Evolutionary conservation across 768 basidiomycete species (phyloP), one percentile per base, ranked within the genome.

Genomic region (Trametes coccinea): DNA sequence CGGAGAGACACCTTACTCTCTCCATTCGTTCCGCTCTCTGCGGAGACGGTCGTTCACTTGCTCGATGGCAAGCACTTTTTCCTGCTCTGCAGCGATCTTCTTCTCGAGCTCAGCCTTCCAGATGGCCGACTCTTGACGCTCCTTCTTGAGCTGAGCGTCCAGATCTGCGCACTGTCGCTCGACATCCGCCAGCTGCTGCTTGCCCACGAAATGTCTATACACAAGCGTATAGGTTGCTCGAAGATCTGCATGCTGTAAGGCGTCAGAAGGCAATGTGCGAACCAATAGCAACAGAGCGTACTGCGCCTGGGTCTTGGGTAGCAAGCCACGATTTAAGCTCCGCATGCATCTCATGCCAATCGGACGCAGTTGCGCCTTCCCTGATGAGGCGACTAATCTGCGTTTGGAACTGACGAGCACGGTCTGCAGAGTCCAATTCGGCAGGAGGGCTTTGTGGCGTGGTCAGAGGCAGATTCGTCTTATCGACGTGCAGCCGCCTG

Each of bases 401-500:
- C 53, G 80, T 75, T 53, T 85, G 82, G 5, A 90, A 74, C n/a
- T 77, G 73, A 30, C 80, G 80, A 9, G 84, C 57, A 75, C 70
- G 58, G 79, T 78, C 33, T 75, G 73, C 56, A 60, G 62, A 3
- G 67, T 71, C 51, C 65, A 63, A 5, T 60, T 52, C 52, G 31
- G 58, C 49, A 41, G 55, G 43, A 51, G 61, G 9, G 17, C 34
- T 41, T 11, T 56, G 43, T 3, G 57, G 59, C 1, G 66, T 57
- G 13, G 53, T 56, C 2, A n/a, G 63, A 48, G 53, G 70, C 45
- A 17, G 66, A 55, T 59, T 72, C 49, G 84, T 80, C 56, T 80
- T 64, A 71, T 89, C 87, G 50, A 89, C 72, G 69, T 87, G 88
- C 52, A 91, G 80, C 71, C 76, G 82, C 48, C 83, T 77, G 47